Base-by-base conservation (phyloP, 257 asterid species). In the Eucommia ulmoides region DNA sequence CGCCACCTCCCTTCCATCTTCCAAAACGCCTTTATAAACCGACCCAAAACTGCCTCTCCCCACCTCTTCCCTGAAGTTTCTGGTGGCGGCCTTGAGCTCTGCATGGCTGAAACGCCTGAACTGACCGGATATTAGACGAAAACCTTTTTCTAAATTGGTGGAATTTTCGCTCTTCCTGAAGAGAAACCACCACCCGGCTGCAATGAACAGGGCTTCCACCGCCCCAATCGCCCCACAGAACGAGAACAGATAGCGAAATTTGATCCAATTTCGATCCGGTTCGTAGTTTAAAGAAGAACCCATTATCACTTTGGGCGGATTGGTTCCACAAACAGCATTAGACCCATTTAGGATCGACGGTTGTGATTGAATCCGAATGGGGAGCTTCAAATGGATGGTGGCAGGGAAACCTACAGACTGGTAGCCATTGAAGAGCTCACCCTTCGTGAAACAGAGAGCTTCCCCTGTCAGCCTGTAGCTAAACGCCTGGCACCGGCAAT, bases 51-150 rank as follows among this genome's bases (percentile, higher is more conserved):
- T 51, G 42, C 65, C 58, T 42, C 52, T 47, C 21, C 59, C 53
- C 6, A 60, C 22, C 33, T 60, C 65, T 16, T 51, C 59, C 57
- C 26, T 50, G 58, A 59, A 59, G 33, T 59, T 51, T 33, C 26
- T 24, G 24, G 65, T 59, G 20, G 59, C 65, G 19, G 23, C 51
- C 45, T 42, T 60, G 20, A 59, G 22, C 23, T 59, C 53, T 10
- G 23, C 33, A 9, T 51, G 44, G 42, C 49, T 42, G 19, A 59
- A 59, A 50, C 45, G 51, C 48, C 25, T 51, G 38, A 59, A 59
- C 16, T 52, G 56, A 42, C 24, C 42, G 17, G 33, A 21, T 24
- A 59, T 26, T 21, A 33, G 22, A 19, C 26, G 44, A 48, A 46
- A 56, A 20, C 52, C 62, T 4, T 23, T 22, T 33, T 48, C 23